Evolutionary conservation across 1,139 yeast genomes (phyloP).

Genomic region (Fermentozyma sake): DNA sequence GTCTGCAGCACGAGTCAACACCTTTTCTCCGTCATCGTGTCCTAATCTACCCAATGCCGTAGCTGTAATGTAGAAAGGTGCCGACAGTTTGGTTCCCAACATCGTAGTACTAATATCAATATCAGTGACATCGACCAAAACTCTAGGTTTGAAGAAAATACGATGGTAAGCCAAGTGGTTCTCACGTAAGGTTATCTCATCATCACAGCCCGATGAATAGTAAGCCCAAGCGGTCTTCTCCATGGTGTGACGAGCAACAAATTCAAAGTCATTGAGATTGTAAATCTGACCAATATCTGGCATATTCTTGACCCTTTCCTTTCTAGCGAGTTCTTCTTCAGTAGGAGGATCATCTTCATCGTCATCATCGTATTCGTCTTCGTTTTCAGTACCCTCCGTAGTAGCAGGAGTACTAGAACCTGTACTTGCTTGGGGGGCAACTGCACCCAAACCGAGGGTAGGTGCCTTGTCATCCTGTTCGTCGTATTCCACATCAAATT

Average conservation of each 20-base stretch:
- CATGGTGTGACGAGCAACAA: constrained; percentile 73
- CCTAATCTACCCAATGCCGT: constrained; percentile 81
- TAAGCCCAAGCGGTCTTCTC: constrained; percentile 86
- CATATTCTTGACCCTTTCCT: constrained; percentile 22
- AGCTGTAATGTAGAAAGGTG: constrained; percentile 73
- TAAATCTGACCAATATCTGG: constrained; percentile 69
- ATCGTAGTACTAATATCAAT: constrained; percentile 36
- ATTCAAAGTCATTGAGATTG: constrained; percentile 77
- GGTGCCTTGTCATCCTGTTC: constrained; percentile 36
- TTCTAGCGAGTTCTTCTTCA: constrained; percentile 26
- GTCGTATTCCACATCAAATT: constrained; percentile 45
- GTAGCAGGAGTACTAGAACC: not conserved
- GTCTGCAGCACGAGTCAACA: constrained; percentile 70
- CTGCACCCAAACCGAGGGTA: constrained; percentile 9
- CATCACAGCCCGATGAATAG: constrained; percentile 89
- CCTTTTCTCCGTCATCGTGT: constrained; percentile 73
- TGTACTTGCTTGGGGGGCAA: not conserved
- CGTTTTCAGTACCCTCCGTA: not conserved
- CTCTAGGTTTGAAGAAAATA: constrained; percentile 76
- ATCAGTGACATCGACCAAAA: constrained; percentile 65
- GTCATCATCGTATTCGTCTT: constrained; percentile 17
- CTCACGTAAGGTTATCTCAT: constrained; percentile 83
- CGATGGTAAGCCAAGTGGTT: constrained; percentile 87
- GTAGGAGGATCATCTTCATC: constrained; percentile 28
- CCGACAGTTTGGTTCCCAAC: constrained; percentile 34